Conservation (phyloP, 768 basidiomycete species). For the Macrolepiota dolichaula region DNA sequence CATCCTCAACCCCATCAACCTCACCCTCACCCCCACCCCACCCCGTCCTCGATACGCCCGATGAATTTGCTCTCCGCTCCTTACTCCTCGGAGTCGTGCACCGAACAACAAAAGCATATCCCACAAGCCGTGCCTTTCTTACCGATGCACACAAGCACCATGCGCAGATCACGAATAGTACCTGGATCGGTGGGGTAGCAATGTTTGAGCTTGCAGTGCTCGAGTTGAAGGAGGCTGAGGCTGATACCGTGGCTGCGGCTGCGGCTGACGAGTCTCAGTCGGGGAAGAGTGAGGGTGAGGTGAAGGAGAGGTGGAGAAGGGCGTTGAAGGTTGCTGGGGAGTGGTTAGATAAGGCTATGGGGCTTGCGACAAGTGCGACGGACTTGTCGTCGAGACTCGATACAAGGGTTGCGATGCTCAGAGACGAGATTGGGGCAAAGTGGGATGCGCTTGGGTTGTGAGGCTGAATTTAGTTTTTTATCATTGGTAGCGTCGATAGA, state of each 20-base stretch:
- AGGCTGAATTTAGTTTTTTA: no score
- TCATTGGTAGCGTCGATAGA: no score
- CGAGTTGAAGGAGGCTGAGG: slow-evolving; percentile 59
- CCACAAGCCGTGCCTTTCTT: slow-evolving; percentile 44
- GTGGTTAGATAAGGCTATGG: slow-evolving; percentile 51
- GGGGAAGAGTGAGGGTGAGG: slow-evolving; percentile 7
- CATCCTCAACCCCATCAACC: not conserved
- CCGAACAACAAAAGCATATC: slow-evolving; percentile 49
- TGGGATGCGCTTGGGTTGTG: slow-evolving; percentile 37
- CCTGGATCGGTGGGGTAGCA: slow-evolving; percentile 67
- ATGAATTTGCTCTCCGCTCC: slow-evolving; percentile 67
- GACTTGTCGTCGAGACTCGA: slow-evolving; percentile 71
- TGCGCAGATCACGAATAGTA: slow-evolving; percentile 41
- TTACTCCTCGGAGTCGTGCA: slow-evolving; percentile 68
- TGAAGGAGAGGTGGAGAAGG: slow-evolving; percentile 43
- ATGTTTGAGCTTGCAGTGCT: slow-evolving; percentile 69
- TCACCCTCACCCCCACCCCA: not conserved
- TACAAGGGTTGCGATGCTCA: slow-evolving; percentile 63
- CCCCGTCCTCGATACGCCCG: slow-evolving; percentile 58
- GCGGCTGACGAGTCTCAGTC: slow-evolving; percentile 12
- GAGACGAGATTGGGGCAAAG: slow-evolving; percentile 68
- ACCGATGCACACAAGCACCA: slow-evolving; percentile 46
- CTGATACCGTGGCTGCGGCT: slow-evolving; percentile 33
- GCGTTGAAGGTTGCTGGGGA: slow-evolving; percentile 45
- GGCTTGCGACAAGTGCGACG: slow-evolving; percentile 46